Percentiles rank a stretch among this genome's conserved stretches.
Conservation (phyloP, 495 filamentous ascomycete genomes). For the Xylaria grammica region DNA sequence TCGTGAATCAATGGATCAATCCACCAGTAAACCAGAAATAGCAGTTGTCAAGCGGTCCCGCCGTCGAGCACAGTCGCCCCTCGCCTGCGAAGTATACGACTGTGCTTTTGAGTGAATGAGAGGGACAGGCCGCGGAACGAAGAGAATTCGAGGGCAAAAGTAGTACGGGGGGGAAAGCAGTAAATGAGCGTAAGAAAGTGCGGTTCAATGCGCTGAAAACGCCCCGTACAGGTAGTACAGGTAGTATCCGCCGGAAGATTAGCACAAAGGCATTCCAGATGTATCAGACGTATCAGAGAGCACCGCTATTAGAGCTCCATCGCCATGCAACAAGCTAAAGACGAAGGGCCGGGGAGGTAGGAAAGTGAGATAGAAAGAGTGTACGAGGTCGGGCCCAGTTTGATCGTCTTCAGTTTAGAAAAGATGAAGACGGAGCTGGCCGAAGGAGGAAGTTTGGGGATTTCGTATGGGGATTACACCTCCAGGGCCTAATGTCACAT, state of each 20-base stretch:
- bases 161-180: background rate
- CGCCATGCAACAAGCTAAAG: background rate
- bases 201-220: background rate
- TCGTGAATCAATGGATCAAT: constrained; percentile 40
- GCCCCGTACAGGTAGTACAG: background rate
- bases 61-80: constrained; percentile 54
- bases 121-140: constrained; percentile 24
- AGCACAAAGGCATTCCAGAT: constrained; percentile 1
- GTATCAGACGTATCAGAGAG: constrained; percentile 2
- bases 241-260: background rate
- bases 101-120: constrained; percentile 36
- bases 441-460: background rate
- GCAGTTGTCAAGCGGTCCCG: constrained; percentile 42
- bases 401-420: background rate
- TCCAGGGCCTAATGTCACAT: background rate
- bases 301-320: constrained; percentile 1
- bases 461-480: background rate
- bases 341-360: background rate
- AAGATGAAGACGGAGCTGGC: background rate
- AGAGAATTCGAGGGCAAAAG: background rate
- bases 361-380: constrained; percentile 16
- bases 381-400: constrained; percentile 11
- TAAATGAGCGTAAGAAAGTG: background rate
- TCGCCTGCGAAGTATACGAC: constrained; percentile 63
- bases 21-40: constrained; percentile 11